Conservation (phyloP, 2,329 filamentous ascomycete species). For the Ramichloridium luteum region DNA sequence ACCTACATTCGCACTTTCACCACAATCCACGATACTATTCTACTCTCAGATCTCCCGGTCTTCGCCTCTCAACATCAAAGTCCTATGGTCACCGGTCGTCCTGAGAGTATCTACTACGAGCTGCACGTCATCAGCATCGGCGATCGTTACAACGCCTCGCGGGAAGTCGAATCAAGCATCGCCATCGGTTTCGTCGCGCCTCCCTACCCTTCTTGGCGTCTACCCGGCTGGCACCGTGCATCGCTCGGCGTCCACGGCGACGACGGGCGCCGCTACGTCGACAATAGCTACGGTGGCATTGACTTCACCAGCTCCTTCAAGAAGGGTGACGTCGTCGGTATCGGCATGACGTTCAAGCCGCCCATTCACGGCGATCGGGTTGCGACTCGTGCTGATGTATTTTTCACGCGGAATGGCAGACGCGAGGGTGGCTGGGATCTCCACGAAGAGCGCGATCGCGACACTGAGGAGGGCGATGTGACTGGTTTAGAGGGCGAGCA, state of each 20-base stretch:
- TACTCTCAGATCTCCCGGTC: constrained; percentile 56
- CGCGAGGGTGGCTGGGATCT: constrained; percentile 55
- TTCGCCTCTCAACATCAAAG: constrained; percentile 51
- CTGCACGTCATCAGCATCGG: constrained; percentile 43
- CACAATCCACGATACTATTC: constrained; percentile 46
- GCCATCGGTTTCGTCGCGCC: constrained; percentile 60
- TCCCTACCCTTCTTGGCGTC: constrained; percentile 64
- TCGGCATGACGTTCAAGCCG: constrained; percentile 53
- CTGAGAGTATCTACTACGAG: constrained; percentile 60
- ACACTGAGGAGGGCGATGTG: constrained; percentile 47
- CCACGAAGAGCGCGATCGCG: constrained; percentile 58
- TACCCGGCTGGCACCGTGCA: constrained; percentile 71
- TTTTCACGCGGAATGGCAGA: constrained; percentile 57
- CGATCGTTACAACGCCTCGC: constrained; percentile 12
- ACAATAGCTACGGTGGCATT: constrained; percentile 61
- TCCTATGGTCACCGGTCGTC: constrained; percentile 37
- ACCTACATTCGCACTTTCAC: constrained; percentile 30
- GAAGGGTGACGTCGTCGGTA: constrained; percentile 54
- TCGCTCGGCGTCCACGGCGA: constrained; percentile 67
- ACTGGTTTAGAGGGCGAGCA: constrained; percentile 51
- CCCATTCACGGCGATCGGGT: constrained; percentile 14
- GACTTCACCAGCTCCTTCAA: constrained; percentile 53
- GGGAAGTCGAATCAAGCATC: constrained; percentile 40
- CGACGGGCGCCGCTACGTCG: constrained; percentile 64
- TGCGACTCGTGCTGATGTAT: constrained; percentile 44